Percentiles rank a stretch among this genome's conserved stretches.
These are phyloP conservation scores for Quercus tomentella DNA, from an alignment of 331 rosid genomes.

Conservation along the genomic window DNA sequence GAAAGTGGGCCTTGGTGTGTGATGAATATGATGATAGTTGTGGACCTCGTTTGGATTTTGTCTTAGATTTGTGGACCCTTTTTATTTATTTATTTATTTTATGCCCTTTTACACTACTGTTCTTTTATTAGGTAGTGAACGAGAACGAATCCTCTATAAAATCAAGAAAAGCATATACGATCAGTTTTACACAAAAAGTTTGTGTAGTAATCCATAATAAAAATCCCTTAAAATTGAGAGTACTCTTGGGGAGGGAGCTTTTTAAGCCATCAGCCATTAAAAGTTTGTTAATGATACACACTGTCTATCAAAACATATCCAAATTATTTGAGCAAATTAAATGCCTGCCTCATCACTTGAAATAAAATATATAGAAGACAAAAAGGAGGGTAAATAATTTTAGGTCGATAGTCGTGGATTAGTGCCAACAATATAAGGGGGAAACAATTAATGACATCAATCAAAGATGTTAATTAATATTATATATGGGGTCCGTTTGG, in stretches of 20 bases:
- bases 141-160: no score
- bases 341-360: neutral
- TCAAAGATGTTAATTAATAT: neutral
- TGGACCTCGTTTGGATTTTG: slow-evolving; percentile 8
- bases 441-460: neutral
- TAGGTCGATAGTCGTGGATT: no score
- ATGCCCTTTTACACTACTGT: neutral
- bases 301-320: neutral
- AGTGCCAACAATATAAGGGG: neutral
- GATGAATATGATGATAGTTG: neutral
- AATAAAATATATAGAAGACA: neutral
- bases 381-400: no score
- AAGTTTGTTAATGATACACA: no score
- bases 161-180: no score
- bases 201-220: neutral
- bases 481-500: no score
- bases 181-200: neutral
- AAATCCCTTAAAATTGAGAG: neutral
- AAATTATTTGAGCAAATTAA: neutral
- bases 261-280: neutral
- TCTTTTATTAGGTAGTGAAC: neutral
- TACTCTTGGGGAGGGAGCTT: neutral
- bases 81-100: no score
- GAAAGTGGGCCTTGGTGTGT: slow-evolving; percentile 1
- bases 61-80: slow-evolving; percentile 9